Percentiles rank a stretch among this genome's conserved stretches.
phyloP scores from a whole-genome alignment of 192 early-diverging fungal genomes.

The Umbelopsis sp. region DNA sequence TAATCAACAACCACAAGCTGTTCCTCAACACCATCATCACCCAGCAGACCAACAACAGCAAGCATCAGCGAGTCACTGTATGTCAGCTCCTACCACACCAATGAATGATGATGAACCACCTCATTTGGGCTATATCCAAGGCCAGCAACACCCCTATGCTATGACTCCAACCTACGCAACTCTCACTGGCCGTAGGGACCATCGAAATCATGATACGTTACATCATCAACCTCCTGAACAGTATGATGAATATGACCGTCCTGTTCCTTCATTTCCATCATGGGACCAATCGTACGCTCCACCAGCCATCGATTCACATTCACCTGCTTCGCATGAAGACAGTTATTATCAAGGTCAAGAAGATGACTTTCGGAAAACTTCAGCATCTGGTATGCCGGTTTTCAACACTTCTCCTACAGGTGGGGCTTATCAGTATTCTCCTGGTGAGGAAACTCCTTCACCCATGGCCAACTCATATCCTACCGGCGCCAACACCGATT shows the following conservation, averaged over 20 bases:
- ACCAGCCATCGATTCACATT: background rate
- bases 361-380: constrained; percentile 7
- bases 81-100: constrained; percentile 18
- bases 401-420: constrained; percentile 1
- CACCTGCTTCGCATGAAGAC: constrained; percentile 2
- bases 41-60: background rate
- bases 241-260: constrained; percentile 17
- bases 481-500: background rate
- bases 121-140: background rate
- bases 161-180: constrained; percentile 6
- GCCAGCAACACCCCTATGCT: constrained; percentile 15
- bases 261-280: background rate
- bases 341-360: background rate
- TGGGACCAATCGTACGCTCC: constrained; percentile 1
- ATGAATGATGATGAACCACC: constrained; percentile 3
- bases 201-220: background rate
- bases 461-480: constrained; percentile 20
- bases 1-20: background rate
- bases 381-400: constrained; percentile 19
- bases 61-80: background rate
- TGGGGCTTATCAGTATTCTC: background rate
- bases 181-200: background rate
- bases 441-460: constrained; percentile 8
- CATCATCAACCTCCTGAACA: constrained; percentile 9
- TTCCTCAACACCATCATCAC: background rate